Base-by-base conservation (phyloP, 208 protist species). In the Acanthamoeba sp. region DNA sequence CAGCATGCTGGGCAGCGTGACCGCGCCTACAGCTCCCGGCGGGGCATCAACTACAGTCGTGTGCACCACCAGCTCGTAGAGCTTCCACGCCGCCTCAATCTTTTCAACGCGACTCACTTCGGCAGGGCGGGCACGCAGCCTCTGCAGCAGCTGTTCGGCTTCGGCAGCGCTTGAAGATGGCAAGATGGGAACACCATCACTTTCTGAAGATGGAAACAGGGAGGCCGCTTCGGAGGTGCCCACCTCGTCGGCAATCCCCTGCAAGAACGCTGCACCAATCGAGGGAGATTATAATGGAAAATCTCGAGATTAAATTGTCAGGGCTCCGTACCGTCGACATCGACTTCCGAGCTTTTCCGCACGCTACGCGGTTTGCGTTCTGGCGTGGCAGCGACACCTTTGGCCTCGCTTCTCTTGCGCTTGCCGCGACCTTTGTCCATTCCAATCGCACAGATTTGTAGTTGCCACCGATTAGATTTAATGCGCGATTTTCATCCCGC, bases 161-260 rank as follows among this genome's bases (percentile, higher is more conserved):
- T 87, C 45, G 24, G 45, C 78, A 69, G 62, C 62, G 5, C 62
- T 69, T 7, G 62, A 69, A 36, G 62, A 36, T 16, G 42, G 45
- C 78, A 27, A 20, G n/a, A 36, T 48, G 1, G 36, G 29, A 38
- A 22, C 45, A 50, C 14, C n/a, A 22, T 14, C 9, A 0, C 59
- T 69, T 3, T 27, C 20, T 6, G 45, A 16, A 52, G 45, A 52
- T 52, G 55, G 27, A 62, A 12, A 12, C 45, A 50, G 45, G 45
- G 45, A 4, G 9, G 45, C 4, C 45, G 45, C 45, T 50, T 38
- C 16, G 64, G 27, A 5, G 24, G 55, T 62, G 45, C 34, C 78
- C 45, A 87, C 45, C 27, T 87, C 78, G 38, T 87, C 78, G 5
- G 78, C 78, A 9, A 87, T 87, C 22, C 78, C 78, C n/a, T 87